These are phyloP conservation scores for Colletotrichum ledebouriae DNA, from an alignment of 2,329 filamentous ascomycete species.

Conservation along the genomic window DNA sequence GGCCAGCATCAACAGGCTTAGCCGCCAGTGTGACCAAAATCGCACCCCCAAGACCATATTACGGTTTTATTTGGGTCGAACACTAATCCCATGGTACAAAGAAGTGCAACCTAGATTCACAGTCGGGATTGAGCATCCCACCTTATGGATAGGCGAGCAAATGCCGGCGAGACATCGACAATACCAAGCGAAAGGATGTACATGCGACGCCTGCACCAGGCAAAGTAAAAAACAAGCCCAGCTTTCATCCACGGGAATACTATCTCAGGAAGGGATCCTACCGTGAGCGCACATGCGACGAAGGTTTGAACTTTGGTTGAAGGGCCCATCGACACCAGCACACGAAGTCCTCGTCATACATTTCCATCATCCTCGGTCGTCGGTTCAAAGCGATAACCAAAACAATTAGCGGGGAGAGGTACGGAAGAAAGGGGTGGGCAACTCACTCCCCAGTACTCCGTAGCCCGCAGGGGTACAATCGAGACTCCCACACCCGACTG, in stretches of 20 bases:
- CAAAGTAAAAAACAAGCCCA: constrained; percentile 11
- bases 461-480: not conserved
- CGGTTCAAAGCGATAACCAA: constrained; percentile 4
- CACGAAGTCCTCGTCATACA: constrained; percentile 2
- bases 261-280: not conserved
- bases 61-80: constrained; percentile 13
- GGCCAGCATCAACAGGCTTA: not conserved
- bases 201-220: not conserved
- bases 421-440: constrained; percentile 10
- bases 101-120: not conserved
- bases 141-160: constrained; percentile 6
- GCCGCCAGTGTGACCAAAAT: constrained; percentile 7
- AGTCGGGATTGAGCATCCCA: not conserved
- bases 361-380: constrained; percentile 29
- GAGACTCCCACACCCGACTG: constrained; percentile 17
- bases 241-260: not conserved
- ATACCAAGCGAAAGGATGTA: constrained; percentile 1
- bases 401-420: not conserved
- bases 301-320: not conserved
- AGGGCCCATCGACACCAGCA: not conserved
- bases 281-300: not conserved
- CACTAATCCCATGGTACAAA: not conserved
- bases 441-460: not conserved
- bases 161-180: constrained; percentile 13
- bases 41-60: too few relatives aligned